Conservation (phyloP, 1,284 basidiomycete species). For the Coniophora puteana region DNA sequence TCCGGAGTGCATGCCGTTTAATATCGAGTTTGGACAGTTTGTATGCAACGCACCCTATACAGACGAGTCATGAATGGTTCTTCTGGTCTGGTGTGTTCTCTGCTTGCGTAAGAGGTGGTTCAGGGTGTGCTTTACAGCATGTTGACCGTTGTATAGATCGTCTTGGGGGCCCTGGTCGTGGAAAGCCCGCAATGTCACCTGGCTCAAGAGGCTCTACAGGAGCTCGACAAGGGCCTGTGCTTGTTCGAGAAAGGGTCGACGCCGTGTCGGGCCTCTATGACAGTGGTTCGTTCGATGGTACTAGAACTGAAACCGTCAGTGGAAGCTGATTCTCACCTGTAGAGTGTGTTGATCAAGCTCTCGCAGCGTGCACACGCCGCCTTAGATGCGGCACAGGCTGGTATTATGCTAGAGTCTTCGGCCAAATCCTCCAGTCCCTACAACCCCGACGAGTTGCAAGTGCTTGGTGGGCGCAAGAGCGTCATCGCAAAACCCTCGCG, state of each 20-base stretch:
- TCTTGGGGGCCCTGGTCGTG: slow-evolving; percentile 43
- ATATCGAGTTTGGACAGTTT: slow-evolving; percentile 37
- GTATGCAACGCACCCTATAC: slow-evolving; percentile 34
- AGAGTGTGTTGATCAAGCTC: slow-evolving; percentile 19
- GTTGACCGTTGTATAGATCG: slow-evolving; percentile 28
- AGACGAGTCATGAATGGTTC: slow-evolving; percentile 38
- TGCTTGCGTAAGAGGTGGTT: slow-evolving; percentile 42
- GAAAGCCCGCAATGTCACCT: slow-evolving; percentile 42
- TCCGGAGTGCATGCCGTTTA: slow-evolving; percentile 40
- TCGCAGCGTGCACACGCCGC: slow-evolving; percentile 16
- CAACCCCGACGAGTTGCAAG: slow-evolving; percentile 17
- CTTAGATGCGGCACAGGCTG: slow-evolving; percentile 9
- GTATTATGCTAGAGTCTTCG: not conserved
- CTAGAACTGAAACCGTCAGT: too few relatives aligned
- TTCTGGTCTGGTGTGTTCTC: slow-evolving; percentile 52
- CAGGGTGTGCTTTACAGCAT: not conserved
- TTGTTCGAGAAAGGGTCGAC: slow-evolving; percentile 42
- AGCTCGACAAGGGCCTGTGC: slow-evolving; percentile 33
- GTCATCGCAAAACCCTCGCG: slow-evolving; percentile 24
- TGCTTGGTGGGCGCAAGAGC: slow-evolving; percentile 33
- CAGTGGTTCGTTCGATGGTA: slow-evolving; percentile 39
- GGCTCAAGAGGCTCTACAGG: slow-evolving; percentile 34
- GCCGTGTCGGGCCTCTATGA: slow-evolving; percentile 34
- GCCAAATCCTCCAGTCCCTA: slow-evolving; percentile 3
- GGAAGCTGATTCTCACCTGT: too few relatives aligned